These are phyloP conservation scores for Pseudohyphozyma bogoriensis DNA, from an alignment of 768 basidiomycete genomes.

Conservation along the genomic window DNA sequence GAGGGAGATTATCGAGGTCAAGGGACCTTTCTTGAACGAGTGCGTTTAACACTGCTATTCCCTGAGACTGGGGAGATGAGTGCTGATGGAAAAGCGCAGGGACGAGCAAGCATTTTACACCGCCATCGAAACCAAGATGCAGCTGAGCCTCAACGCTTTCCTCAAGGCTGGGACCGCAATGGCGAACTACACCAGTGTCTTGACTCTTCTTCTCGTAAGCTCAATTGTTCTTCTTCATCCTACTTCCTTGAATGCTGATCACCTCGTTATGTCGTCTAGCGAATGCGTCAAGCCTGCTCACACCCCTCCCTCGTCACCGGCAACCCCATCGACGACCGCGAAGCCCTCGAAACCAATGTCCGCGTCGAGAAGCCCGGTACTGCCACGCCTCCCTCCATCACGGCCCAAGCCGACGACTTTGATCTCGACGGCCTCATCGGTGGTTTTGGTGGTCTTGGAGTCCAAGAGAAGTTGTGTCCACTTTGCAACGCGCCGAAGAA, in stretches of 20 bases:
- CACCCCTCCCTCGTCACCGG: constrained; percentile 22
- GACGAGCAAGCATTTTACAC: constrained; percentile 72
- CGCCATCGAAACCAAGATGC: constrained; percentile 51
- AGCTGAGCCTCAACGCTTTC: constrained; percentile 53
- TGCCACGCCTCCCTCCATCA: constrained; percentile 39
- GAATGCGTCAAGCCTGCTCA: constrained; percentile 73
- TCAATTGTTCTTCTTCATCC: neutral
- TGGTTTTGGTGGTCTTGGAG: constrained; percentile 59
- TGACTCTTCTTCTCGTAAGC: constrained; percentile 36
- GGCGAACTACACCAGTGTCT: constrained; percentile 39
- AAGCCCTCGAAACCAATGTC: constrained; percentile 47
- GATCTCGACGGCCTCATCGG: constrained; percentile 60
- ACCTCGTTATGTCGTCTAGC: constrained; percentile 49
- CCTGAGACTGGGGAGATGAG: neutral
- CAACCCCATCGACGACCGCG: constrained; percentile 44
- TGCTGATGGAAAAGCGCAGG: neutral
- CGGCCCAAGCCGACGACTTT: constrained; percentile 46
- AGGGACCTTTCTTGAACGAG: constrained; percentile 59
- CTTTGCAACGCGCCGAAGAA: constrained; percentile 12
- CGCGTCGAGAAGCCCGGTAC: neutral
- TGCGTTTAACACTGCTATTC: constrained; percentile 7
- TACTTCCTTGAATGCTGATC: no score
- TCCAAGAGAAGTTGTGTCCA: constrained; percentile 35
- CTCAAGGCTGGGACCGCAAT: constrained; percentile 47
- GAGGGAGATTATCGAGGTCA: constrained; percentile 58